Evolutionary conservation across 129 eudicot species (phyloP).

Genomic region (Rutidosis leptorrhynchoides): DNA sequence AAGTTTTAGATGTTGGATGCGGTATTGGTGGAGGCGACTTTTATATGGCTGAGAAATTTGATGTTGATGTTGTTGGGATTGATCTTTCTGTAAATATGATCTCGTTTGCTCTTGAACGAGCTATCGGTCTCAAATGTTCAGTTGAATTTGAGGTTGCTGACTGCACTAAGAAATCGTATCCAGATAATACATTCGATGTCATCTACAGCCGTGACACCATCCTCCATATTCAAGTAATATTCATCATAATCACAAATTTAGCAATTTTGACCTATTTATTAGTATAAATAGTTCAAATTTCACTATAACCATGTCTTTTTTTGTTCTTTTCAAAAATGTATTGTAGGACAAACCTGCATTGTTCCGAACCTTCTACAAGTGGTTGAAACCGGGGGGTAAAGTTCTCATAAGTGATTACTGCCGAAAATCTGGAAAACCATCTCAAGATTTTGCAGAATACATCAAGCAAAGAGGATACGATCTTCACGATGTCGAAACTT

Average conservation of each 20-base stretch:
- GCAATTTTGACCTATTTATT: conserved; percentile 1
- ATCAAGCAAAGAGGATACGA: conserved; percentile 98
- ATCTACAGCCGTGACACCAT: conserved; percentile 98
- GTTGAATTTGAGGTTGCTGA: conserved; percentile 99
- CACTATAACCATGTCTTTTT: not conserved
- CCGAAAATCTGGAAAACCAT: conserved; percentile 66
- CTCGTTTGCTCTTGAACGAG: conserved; percentile 90
- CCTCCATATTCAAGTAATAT: conserved; percentile 88
- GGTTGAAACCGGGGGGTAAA: conserved; percentile 99
- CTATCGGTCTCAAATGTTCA: conserved; percentile 84
- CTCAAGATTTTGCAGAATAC: conserved; percentile 72
- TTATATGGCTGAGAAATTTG: conserved; percentile 90
- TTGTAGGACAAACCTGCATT: conserved; percentile 87
- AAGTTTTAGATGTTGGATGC: conserved; percentile 96
- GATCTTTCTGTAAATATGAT: conserved; percentile 98
- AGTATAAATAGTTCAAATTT: too few species aligned
- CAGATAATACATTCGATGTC: conserved; percentile 82
- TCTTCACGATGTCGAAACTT: conserved; percentile 87
- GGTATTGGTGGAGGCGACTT: conserved; percentile 99
- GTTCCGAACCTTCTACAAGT: conserved; percentile 76
- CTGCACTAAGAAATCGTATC: conserved; percentile 86
- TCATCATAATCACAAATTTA: not conserved
- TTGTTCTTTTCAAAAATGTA: not conserved
- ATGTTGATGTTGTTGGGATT: conserved; percentile 91
- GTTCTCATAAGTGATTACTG: conserved; percentile 95